Evolutionary conservation across 345 rosid species (phyloP).

Genomic region (Corchorus olitorius): DNA sequence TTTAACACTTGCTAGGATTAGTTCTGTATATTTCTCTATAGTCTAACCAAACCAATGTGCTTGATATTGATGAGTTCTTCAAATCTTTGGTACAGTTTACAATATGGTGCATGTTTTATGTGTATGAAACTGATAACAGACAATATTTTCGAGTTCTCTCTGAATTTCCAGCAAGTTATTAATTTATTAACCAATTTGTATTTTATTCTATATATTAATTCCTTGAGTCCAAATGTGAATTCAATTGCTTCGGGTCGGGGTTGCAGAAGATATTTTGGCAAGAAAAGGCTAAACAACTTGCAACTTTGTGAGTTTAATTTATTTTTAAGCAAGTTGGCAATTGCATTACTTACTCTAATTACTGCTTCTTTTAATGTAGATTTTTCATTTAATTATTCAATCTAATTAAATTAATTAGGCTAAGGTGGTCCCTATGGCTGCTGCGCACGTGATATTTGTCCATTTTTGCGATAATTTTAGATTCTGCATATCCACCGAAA

Average conservation of each 20-base stretch:
- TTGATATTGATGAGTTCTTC: background rate
- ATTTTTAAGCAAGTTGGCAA: background rate
- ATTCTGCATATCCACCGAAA: background rate
- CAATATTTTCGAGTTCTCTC: too few species aligned
- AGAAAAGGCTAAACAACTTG: background rate
- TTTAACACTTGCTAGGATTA: background rate
- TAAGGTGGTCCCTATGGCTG: background rate
- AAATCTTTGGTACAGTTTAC: constrained; percentile 4
- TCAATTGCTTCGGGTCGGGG: background rate
- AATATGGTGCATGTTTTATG: too few species aligned
- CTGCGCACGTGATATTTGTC: background rate
- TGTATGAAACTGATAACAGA: too few species aligned
- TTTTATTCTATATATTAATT: background rate
- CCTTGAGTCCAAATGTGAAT: background rate
- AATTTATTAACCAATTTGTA: too few species aligned
- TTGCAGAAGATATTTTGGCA: background rate
- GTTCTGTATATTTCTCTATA: background rate
- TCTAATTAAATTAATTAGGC: background rate
- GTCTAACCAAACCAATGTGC: background rate
- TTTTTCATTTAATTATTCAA: too few species aligned
- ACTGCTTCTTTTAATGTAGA: too few species aligned
- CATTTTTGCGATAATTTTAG: background rate
- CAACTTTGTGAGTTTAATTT: background rate
- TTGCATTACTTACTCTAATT: too few species aligned
- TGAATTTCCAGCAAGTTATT: too few species aligned